Evolutionary conservation across 1,284 basidiomycete species (phyloP), one percentile per base, ranked within the genome.

Genomic region (Irpex sp.): DNA sequence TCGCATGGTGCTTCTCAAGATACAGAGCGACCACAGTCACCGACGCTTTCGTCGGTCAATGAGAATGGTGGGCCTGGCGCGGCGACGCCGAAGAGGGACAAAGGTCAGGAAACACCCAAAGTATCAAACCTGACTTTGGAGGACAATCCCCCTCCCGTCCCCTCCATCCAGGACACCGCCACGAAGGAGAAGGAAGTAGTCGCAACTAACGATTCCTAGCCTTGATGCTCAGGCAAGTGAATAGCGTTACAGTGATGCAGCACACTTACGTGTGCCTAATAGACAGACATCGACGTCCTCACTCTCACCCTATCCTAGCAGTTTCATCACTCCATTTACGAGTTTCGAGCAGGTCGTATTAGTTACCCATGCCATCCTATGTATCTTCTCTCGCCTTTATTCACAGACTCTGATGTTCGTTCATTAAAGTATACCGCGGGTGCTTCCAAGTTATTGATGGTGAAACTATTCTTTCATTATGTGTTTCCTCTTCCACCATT

Each of bases 21-120:
- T 44, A 44, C 40, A 9, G 40, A 44, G 15, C 8, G 40, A 44
- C 40, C 40, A 11, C 40, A 44, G 15, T 52, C 49, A 8, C 21
- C 49, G 21, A 52, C 21, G 17, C 6, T 6, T 8, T 56, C 54
- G n/a, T 56, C 54, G 21, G 54, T 34, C 19, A 56, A 11, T 17
- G 13, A 13, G 11, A 26, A 13, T 11, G 54, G 54, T 56, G 54
- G 54, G 6, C 54, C 54, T 56, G 62, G 68, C 1, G 60, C 62
- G 6, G 64, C 64, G 1, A 68, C 70, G 4, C 67, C 69, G 2
- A 61, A 59, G 44, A 59, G 57, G 54, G 67, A 67, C 44, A 67
- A 66, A 63, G 62, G 66, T 31, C 36, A 63, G 59, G 68, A 67
- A 48, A 71, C 70, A 6, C 70, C 70, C 2, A 69, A 67, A 60